phyloP scores from a whole-genome alignment of 768 basidiomycete genomes.

The Trametes villosa region DNA sequence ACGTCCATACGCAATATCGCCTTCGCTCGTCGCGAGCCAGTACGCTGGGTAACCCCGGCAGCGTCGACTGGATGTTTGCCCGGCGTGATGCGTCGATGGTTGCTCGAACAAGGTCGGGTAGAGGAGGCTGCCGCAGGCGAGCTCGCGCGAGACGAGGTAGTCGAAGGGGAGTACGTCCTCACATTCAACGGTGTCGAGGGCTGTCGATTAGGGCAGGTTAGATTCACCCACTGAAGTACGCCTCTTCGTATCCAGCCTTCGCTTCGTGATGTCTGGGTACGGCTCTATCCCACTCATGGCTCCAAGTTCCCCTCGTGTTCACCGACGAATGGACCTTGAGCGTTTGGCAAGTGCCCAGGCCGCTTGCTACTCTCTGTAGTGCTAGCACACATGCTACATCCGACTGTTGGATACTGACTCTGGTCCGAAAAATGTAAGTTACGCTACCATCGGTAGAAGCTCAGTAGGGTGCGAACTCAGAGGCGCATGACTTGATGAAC shows the following conservation, averaged over 20 bases:
- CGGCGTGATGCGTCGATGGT: slow-evolving; percentile 71
- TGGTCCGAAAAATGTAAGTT: too few relatives aligned
- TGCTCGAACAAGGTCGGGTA: slow-evolving; percentile 63
- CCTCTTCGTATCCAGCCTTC: not conserved
- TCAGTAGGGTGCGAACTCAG: not conserved
- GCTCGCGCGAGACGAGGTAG: slow-evolving; percentile 48
- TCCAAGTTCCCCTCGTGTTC: too few relatives aligned
- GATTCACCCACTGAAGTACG: not conserved
- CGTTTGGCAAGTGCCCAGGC: too few relatives aligned
- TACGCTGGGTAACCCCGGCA: slow-evolving; percentile 69
- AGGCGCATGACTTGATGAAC: slow-evolving; percentile 10
- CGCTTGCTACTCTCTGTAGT: too few relatives aligned
- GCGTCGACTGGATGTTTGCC: slow-evolving; percentile 67
- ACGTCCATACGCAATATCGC: slow-evolving; percentile 75
- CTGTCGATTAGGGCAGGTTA: slow-evolving; percentile 55
- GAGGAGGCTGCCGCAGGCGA: slow-evolving; percentile 50
- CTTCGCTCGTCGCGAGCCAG: slow-evolving; percentile 49
- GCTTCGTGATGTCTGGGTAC: too few relatives aligned
- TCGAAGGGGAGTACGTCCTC: slow-evolving; percentile 65
- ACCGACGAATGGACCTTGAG: too few relatives aligned
- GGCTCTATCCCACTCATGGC: too few relatives aligned
- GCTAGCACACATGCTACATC: too few relatives aligned
- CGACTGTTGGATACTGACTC: too few relatives aligned
- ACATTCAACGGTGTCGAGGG: slow-evolving; percentile 76
- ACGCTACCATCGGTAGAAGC: too few relatives aligned